These are phyloP conservation scores for Fusarium neocosmosporiellum DNA, from an alignment of 2,329 filamentous ascomycete genomes.

Conservation along the genomic window DNA sequence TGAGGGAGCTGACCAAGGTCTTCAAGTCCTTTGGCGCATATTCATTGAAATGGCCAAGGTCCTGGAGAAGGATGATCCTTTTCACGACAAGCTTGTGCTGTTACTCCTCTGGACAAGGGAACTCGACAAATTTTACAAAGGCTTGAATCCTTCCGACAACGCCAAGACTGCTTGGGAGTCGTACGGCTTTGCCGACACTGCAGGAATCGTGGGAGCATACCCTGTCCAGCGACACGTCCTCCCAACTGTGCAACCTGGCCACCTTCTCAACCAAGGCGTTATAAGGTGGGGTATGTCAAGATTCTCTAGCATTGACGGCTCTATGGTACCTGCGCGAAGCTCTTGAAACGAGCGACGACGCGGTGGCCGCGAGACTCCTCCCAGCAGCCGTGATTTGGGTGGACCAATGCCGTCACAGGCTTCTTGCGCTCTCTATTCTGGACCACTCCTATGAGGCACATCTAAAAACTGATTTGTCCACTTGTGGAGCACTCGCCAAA, in stretches of 20 bases:
- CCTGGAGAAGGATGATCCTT: neutral
- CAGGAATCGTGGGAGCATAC: conserved; percentile 2
- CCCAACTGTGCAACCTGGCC: conserved; percentile 1
- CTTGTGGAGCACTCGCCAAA: neutral
- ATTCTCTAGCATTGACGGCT: neutral
- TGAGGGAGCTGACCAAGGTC: neutral
- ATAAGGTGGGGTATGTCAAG: neutral
- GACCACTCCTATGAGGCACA: neutral
- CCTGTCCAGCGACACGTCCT: neutral
- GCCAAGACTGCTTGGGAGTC: neutral
- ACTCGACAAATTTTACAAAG: neutral
- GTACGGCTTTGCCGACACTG: conserved; percentile 6
- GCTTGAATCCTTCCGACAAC: neutral
- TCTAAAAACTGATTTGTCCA: rapidly evolving
- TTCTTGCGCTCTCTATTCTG: neutral
- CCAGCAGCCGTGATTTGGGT: conserved; percentile 5
- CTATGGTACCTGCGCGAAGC: conserved; percentile 10
- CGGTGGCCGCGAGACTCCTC: neutral
- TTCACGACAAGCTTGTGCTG: conserved; percentile 8
- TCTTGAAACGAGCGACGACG: neutral
- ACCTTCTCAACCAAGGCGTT: conserved; percentile 9
- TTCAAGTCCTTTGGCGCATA: neutral
- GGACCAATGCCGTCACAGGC: neutral
- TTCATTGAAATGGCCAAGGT: neutral
- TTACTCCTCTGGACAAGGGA: conserved; percentile 6